Percentiles rank a stretch among this genome's conserved stretches.
These are phyloP conservation scores for Candida labiduridarum DNA, from an alignment of 1,139 yeast genomes.

Conservation along the genomic window DNA sequence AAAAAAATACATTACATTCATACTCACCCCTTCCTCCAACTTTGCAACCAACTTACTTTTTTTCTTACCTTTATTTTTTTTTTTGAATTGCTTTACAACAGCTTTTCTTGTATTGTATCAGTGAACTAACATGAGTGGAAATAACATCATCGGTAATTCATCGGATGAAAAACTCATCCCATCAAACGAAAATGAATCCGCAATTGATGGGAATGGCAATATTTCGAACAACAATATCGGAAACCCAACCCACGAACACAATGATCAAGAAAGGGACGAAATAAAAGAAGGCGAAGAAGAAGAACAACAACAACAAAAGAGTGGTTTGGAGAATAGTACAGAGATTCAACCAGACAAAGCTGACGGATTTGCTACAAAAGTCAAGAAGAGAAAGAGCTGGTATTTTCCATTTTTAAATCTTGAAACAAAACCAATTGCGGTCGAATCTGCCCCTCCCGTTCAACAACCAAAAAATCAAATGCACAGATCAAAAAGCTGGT, in stretches of 20 bases:
- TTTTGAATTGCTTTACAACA: background rate
- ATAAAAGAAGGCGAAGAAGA: background rate
- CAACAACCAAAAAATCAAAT: background rate
- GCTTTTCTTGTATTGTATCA: background rate
- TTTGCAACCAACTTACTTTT: background rate
- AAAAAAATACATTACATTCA: too few species aligned
- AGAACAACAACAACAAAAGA: background rate
- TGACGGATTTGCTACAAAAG: background rate
- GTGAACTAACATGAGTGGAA: background rate
- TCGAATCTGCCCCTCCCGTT: background rate
- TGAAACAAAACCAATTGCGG: background rate
- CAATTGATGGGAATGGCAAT: background rate
- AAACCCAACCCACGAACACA: background rate
- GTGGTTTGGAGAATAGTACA: background rate
- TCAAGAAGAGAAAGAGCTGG: slow-evolving; percentile 1
- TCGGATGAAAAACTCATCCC: background rate
- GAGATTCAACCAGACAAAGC: background rate
- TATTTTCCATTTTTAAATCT: background rate
- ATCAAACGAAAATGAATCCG: background rate
- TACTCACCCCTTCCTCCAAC: background rate
- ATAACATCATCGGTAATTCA: background rate
- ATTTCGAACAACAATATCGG: background rate
- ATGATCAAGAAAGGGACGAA: background rate
- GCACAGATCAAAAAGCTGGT: slow-evolving; percentile 3
- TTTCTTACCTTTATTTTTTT: background rate